Conservation (phyloP, 331 rosid genomes). For the Malus hybrid region DNA sequence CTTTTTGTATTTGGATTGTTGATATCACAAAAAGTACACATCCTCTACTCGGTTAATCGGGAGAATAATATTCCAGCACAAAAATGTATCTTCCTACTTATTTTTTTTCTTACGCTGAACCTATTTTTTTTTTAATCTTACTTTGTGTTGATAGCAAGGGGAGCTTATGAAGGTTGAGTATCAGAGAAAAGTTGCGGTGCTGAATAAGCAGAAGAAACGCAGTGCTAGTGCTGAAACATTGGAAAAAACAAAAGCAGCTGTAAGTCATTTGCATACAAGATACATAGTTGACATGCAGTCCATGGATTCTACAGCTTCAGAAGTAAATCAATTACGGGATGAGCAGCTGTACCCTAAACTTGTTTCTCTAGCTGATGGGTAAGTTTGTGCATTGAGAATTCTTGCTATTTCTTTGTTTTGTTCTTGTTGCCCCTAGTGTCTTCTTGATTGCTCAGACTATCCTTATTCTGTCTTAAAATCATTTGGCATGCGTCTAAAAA, state of each 20-base stretch:
- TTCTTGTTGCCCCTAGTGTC: not conserved
- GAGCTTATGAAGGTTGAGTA: conserved; percentile 86
- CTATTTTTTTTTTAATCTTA: not conserved
- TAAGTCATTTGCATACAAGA: conserved; percentile 85
- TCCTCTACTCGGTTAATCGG: too few relatives aligned
- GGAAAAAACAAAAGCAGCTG: conserved; percentile 82
- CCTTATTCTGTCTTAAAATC: not conserved
- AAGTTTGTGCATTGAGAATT: conserved; percentile 18
- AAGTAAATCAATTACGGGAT: conserved; percentile 73
- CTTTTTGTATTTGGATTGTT: not conserved
- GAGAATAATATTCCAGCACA: not conserved
- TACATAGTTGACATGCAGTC: conserved; percentile 93
- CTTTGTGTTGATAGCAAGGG: conserved; percentile 54
- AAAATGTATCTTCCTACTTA: not conserved
- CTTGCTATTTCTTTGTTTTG: not conserved
- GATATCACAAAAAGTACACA: too few relatives aligned
- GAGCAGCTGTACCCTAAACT: conserved; percentile 79
- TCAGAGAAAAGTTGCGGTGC: conserved; percentile 65
- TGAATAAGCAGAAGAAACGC: conserved; percentile 72
- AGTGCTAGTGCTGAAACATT: conserved; percentile 57
- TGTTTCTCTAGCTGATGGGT: conserved; percentile 61
- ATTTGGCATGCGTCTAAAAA: not conserved
- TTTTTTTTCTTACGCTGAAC: not conserved
- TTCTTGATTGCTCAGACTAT: not conserved
- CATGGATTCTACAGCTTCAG: conserved; percentile 80